Evolutionary conservation across 2,329 filamentous ascomycete species (phyloP).

Genomic region (Trichoderma koningiopsis): DNA sequence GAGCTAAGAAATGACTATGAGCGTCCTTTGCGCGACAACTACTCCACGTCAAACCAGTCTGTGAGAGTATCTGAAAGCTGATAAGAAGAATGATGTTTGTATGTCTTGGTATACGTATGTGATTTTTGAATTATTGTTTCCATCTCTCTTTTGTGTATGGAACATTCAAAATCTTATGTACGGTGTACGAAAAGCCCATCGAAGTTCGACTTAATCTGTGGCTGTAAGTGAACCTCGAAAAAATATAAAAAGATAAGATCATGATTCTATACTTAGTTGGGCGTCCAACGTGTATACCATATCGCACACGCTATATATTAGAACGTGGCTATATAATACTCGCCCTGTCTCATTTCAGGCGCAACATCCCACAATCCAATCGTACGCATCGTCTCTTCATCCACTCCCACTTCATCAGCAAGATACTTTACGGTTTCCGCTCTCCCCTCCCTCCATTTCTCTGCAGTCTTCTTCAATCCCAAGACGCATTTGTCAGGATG

Average conservation of each 20-base stretch:
- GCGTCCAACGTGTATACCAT: too few relatives aligned
- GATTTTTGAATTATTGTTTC: too few relatives aligned
- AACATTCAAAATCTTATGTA: too few relatives aligned
- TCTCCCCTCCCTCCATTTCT: not conserved
- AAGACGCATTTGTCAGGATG: not conserved
- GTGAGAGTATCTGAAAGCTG: not conserved
- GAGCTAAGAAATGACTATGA: not conserved
- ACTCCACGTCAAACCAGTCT: too few relatives aligned
- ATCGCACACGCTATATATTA: too few relatives aligned
- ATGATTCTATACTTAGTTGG: too few relatives aligned
- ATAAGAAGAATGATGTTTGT: not conserved
- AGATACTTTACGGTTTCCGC: not conserved
- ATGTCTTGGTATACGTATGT: too few relatives aligned
- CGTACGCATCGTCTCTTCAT: not conserved
- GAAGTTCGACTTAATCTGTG: not conserved
- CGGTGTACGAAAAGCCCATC: too few relatives aligned
- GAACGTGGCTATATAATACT: too few relatives aligned
- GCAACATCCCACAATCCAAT: not conserved
- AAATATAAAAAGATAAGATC: not conserved
- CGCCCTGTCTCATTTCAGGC: not conserved
- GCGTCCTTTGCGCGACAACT: too few relatives aligned
- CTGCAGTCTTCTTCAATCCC: not conserved
- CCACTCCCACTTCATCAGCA: not conserved
- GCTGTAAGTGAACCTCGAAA: too few relatives aligned
- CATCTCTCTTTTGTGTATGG: too few relatives aligned